Evolutionary conservation across 1,284 basidiomycete genomes (phyloP), one percentile per base, ranked within the genome.

Genomic region (Apiotrichum sp.): DNA sequence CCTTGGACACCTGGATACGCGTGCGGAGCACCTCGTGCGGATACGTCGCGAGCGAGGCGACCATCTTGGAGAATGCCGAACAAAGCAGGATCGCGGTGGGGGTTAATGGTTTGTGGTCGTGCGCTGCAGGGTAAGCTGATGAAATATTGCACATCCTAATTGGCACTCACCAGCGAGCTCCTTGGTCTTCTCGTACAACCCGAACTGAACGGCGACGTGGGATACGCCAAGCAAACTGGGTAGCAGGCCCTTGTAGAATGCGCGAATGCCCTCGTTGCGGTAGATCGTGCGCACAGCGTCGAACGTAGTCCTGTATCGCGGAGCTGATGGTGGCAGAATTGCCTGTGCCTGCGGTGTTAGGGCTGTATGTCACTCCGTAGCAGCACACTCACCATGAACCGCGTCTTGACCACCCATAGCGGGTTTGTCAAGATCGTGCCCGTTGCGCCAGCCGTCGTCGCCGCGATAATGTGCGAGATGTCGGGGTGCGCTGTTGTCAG

Each of bases 21-120:
- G 93, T 97, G 9, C 93, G 87, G 16, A 97, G 81, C 43, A 97
- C 93, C 76, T 97, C 93, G 74, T 97, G 93, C 0, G 93, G 93
- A 74, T 97, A 97, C 34, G 93, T 97, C 31, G 87, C 86, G 31
- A 96, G 78, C 10, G 91, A 93, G 3, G 93, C 93, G 2, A 88
- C 85, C 89, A 96, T 95, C 75, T 97, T 97, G 36, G 91, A 87
- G 22, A 85, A 77, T 7, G 89, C 89, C 22, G 90, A 93, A 77
- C 91, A 95, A 3, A 85, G 73, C 11, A 97, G 84, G 62, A 97
- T 93, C 16, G 84, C 82, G 34, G 80, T 75, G 4, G 84, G 83
- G 1, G 84, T 78, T 6, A 95, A 74, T 1, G 86, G 70, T 39
- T 74, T 69, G 57, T 79, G 78, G 4, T 80, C 78, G 8, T 83